Evolutionary conservation across 768 basidiomycete species (phyloP).

Genomic region (Strobilomyces echinocephalus): DNA sequence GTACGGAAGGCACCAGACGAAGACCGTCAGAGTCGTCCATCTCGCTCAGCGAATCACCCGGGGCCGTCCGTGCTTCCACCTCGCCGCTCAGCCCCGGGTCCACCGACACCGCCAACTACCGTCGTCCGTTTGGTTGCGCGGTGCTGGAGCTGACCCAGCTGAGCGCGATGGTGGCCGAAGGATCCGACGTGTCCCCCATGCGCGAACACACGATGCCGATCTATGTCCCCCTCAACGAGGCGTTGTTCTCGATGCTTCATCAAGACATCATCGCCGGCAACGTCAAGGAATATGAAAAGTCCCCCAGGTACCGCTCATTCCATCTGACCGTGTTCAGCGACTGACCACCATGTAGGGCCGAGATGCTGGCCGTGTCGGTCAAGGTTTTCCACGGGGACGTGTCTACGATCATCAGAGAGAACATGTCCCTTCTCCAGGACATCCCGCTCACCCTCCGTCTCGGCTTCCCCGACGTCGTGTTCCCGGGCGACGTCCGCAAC

Average conservation of each 20-base stretch:
- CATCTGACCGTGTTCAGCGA: neutral
- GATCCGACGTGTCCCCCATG: slow-evolving; percentile 55
- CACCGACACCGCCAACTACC: slow-evolving; percentile 48
- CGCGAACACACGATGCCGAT: slow-evolving; percentile 87
- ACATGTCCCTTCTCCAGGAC: slow-evolving; percentile 77
- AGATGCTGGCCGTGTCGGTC: slow-evolving; percentile 76
- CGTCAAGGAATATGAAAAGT: slow-evolving; percentile 76
- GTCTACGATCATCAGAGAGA: slow-evolving; percentile 70
- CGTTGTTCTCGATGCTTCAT: slow-evolving; percentile 87
- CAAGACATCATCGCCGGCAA: slow-evolving; percentile 88
- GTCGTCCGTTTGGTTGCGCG: slow-evolving; percentile 95
- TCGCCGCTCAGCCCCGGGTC: slow-evolving; percentile 26
- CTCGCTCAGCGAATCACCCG: slow-evolving; percentile 34
- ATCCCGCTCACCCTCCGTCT: slow-evolving; percentile 79
- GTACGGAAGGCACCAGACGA: slow-evolving; percentile 38
- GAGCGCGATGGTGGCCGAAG: slow-evolving; percentile 60
- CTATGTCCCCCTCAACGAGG: slow-evolving; percentile 76
- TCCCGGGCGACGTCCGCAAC: slow-evolving; percentile 88
- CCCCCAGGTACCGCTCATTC: slow-evolving; percentile 53
- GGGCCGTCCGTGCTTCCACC: slow-evolving; percentile 10
- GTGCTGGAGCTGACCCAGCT: slow-evolving; percentile 81
- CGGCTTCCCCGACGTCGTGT: slow-evolving; percentile 94
- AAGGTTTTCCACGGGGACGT: slow-evolving; percentile 86
- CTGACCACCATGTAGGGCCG: slow-evolving; percentile 53
- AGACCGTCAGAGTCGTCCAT: slow-evolving; percentile 52